phyloP scores from a whole-genome alignment of 1,284 basidiomycete species.

The Irpex sp. region DNA sequence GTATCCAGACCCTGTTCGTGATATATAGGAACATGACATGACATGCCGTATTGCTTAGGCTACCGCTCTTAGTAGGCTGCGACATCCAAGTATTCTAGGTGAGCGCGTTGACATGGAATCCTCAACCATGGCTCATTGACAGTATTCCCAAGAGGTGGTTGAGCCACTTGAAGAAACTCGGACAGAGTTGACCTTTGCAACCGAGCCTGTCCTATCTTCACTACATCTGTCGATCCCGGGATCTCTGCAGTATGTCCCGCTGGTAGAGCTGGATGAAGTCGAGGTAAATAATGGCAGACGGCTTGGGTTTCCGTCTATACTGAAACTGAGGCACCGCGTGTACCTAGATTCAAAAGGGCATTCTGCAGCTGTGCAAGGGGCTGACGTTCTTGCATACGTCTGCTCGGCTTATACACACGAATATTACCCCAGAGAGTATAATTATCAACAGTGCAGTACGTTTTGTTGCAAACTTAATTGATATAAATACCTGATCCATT shows the following conservation, averaged over 20 bases:
- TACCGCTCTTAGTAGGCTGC: slow-evolving; percentile 77
- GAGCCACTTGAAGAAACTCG: slow-evolving; percentile 97
- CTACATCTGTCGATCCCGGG: slow-evolving; percentile 73
- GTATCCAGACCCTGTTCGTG: slow-evolving; percentile 18
- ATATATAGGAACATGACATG: background rate
- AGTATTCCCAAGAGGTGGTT: slow-evolving; percentile 74
- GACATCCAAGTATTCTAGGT: slow-evolving; percentile 94
- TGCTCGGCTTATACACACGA: slow-evolving; percentile 89
- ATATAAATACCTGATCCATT: background rate
- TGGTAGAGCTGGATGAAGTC: slow-evolving; percentile 85
- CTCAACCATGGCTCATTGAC: slow-evolving; percentile 7
- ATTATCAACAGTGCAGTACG: slow-evolving; percentile 85
- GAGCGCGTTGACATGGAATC: slow-evolving; percentile 17
- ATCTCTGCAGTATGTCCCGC: slow-evolving; percentile 47
- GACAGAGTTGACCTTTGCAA: slow-evolving; percentile 87
- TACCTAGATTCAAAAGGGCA: slow-evolving; percentile 92
- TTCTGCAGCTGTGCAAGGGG: slow-evolving; percentile 91
- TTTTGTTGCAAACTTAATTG: slow-evolving; percentile 12
- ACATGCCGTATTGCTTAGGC: slow-evolving; percentile 51
- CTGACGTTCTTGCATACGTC: slow-evolving; percentile 91
- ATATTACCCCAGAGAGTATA: slow-evolving; percentile 82
- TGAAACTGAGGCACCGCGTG: background rate
- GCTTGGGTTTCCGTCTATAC: background rate
- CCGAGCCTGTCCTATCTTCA: slow-evolving; percentile 83
- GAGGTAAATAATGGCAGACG: slow-evolving; percentile 52